Percentiles rank a stretch among this genome's conserved stretches.
Evolutionary conservation across 1,284 basidiomycete species (phyloP).

Genomic region (Lentinus polychrous): DNA sequence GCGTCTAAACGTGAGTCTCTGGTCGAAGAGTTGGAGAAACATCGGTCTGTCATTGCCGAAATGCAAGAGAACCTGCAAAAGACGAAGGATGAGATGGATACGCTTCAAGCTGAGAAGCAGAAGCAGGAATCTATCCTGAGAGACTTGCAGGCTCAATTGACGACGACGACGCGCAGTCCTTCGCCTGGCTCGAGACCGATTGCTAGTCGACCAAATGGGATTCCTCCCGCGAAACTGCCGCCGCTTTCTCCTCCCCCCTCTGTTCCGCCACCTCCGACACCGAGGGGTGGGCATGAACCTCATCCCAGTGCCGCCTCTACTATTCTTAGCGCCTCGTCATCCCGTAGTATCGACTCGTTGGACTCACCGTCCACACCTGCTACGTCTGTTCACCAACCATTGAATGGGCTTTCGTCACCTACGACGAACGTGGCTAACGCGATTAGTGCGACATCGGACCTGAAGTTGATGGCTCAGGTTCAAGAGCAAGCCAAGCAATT

Average conservation of each 20-base stretch:
- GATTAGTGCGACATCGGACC: constrained; percentile 32
- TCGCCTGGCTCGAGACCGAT: constrained; percentile 30
- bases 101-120: constrained; percentile 62
- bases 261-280: constrained; percentile 80
- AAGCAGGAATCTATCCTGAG: constrained; percentile 61
- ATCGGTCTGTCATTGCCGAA: constrained; percentile 68
- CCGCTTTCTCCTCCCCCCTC: constrained; percentile 86
- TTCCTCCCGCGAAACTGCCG: constrained; percentile 70
- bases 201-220: constrained; percentile 48
- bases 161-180: constrained; percentile 43
- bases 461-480: constrained; percentile 50
- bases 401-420: constrained; percentile 26
- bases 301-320: constrained; percentile 36
- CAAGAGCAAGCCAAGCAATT: constrained; percentile 72
- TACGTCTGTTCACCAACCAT: constrained; percentile 50
- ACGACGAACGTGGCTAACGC: background rate
- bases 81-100: constrained; percentile 77
- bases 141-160: constrained; percentile 70
- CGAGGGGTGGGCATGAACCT: constrained; percentile 39
- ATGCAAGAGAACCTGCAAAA: constrained; percentile 69
- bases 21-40: constrained; percentile 66
- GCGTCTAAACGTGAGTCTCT: constrained; percentile 69
- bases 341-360: constrained; percentile 49
- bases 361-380: constrained; percentile 51
- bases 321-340: constrained; percentile 42